Evolutionary conservation across 2,329 filamentous ascomycete species (phyloP).

Genomic region (Emergomyces orientalis): DNA sequence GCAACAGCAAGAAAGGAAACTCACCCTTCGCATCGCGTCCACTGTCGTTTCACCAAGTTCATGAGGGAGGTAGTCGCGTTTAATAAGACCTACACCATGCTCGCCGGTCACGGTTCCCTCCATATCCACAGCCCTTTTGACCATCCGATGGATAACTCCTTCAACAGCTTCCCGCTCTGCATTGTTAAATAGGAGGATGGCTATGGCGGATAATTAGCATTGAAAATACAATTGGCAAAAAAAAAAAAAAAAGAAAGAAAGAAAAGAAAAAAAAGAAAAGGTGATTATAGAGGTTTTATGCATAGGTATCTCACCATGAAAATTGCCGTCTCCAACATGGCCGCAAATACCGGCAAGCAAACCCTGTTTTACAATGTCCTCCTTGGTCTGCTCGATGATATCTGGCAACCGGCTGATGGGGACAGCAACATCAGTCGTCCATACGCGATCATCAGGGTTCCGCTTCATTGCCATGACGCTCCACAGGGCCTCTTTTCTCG

Average conservation of each 20-base stretch:
- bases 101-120: conserved; percentile 66
- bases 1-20: conserved; percentile 18
- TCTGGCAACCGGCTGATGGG: conserved; percentile 62
- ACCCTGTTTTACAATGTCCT: conserved; percentile 53
- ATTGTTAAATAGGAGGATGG: conserved; percentile 54
- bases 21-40: conserved; percentile 55
- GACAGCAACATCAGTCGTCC: conserved; percentile 75
- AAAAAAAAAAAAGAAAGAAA: background rate
- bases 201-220: conserved; percentile 24
- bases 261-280: background rate
- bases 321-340: conserved; percentile 67
- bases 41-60: conserved; percentile 54
- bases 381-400: conserved; percentile 62
- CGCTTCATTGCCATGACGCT: conserved; percentile 58
- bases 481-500: conserved; percentile 66
- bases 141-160: conserved; percentile 58
- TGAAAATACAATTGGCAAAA: background rate
- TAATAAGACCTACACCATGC: conserved; percentile 61
- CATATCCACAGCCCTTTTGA: conserved; percentile 58
- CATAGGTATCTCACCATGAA: conserved; percentile 47
- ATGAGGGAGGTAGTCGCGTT: conserved; percentile 55
- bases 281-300: conserved; percentile 5
- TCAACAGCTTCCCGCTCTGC: conserved; percentile 47
- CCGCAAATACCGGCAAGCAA: conserved; percentile 59
- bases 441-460: conserved; percentile 53